phyloP scores from a whole-genome alignment of 805 yeast genomes.

The Wickerhamomyces xylosicus region DNA sequence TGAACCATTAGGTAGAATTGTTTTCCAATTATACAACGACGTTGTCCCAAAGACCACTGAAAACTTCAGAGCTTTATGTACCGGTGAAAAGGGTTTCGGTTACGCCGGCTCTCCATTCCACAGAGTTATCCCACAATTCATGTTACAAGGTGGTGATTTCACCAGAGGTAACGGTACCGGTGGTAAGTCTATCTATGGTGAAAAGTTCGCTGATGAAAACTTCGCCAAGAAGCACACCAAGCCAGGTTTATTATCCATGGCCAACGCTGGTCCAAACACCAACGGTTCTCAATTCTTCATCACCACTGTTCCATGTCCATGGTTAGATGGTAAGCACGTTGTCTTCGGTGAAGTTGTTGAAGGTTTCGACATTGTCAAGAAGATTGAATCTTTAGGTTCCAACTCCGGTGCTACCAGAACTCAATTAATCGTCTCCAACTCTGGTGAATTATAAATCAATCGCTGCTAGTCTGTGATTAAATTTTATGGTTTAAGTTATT shows the following conservation, averaged over 20 bases:
- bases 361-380: conserved; percentile 79
- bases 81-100: conserved; percentile 96
- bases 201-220: conserved; percentile 70
- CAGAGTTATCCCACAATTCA: conserved; percentile 95
- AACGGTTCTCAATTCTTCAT: conserved; percentile 97
- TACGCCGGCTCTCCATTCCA: conserved; percentile 87
- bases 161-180: conserved; percentile 94
- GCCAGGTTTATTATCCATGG: conserved; percentile 88
- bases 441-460: conserved; percentile 24
- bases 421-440: conserved; percentile 51
- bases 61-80: conserved; percentile 89
- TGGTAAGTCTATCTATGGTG: conserved; percentile 86
- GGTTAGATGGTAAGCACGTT: conserved; percentile 92
- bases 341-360: conserved; percentile 89
- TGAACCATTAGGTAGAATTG: conserved; percentile 70
- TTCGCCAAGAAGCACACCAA: conserved; percentile 63
- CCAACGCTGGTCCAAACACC: conserved; percentile 97
- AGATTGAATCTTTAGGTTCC: conserved; percentile 73
- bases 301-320: conserved; percentile 79
- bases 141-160: conserved; percentile 98
- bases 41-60: conserved; percentile 93
- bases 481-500: background rate
- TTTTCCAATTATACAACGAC: conserved; percentile 82
- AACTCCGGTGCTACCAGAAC: conserved; percentile 62
- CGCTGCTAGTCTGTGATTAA: background rate